Base-by-base conservation (phyloP, 805 yeast genomes). In the Cyberlindnera euphorbiiphila region DNA sequence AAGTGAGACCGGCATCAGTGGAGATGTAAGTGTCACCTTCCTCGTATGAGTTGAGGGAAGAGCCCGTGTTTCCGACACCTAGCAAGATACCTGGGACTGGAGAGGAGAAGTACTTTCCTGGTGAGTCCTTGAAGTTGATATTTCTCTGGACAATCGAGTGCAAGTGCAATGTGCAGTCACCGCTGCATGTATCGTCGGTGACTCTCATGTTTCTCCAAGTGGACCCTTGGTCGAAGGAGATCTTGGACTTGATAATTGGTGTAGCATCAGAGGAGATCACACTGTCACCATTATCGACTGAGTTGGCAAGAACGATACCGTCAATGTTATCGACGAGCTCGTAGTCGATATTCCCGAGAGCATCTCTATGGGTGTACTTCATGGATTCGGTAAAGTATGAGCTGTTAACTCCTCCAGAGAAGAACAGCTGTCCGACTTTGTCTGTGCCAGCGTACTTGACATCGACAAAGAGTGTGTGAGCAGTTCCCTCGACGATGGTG, bases 1-100 rank as follows among this genome's bases (percentile, higher is more conserved):
- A 86, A 0, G 81, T 64, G n/a, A 67, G 52, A 19, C 96, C 95
- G 18, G 85, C 88, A 62, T 86, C 87, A 39, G 81, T 64, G 0
- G 95, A 82, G 7, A 85, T 54, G 54, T 66, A 87, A 1, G 93
- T 76, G 34, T 62, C 62, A 28, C 66, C 54, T 12, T 59, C 50
- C 4, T 50, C 59, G 31, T 54, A 57, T 2, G 52, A 36, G 23
- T 34, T 36, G 21, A 47, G 34, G 5, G 39, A 42, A 15, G 41
- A 27, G 6, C 69, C 69, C 6, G 59, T 53, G 34, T 63, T 59
- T 39, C 74, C 75, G 29, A 67, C 60, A 39, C 69, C 75, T 9
- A 71, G 49, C 10, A 71, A 34, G 18, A 71, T 45, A 32, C 76
- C 76, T 3, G 75, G 72, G 21, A 66, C 65, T 9, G 64, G 61